Evolutionary conservation across 2,329 filamentous ascomycete genomes (phyloP), one percentile per base, ranked within the genome.

Genomic region (Fusarium azukiicola): DNA sequence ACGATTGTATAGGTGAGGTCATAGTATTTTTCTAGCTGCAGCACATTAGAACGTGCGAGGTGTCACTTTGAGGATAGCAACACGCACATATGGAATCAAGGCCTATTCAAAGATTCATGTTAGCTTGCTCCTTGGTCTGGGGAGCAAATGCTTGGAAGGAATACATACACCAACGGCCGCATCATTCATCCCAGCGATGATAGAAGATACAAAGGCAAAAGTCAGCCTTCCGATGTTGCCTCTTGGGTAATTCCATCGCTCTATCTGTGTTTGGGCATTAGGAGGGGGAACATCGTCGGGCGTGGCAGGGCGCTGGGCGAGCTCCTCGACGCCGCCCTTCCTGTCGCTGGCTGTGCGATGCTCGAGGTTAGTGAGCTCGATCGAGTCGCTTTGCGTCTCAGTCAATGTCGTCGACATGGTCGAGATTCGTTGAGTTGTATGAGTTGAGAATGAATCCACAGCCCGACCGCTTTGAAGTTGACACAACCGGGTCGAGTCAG

Each of bases 171-270:
- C 93, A 69, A 92, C 91, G 21, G 92, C 90, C 6, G 91, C 93
- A 84, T 95, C 94, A 75, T 94, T 95, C 85, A 93, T 90, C 0
- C 94, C 94, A 75, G 93, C 91, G 56, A 94, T 88, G 5, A 93
- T 87, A 74, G 95, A 94, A 0, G 91, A 90, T 82, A 92, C 88
- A 80, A 94, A 94, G 0, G 92, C 90, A 49, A 88, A 88, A 0
- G 52, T 82, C 2, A 88, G 75, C 38, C 83, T 84, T 3, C 74
- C 73, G 2, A 86, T 52, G 23, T 88, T 88, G 3, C 82, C 83
- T 12, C 70, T 82, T 0, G 87, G 87, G 23, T 83, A 78, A 72
- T 88, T 88, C 87, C 87, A 88, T 74, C 85, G 72, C 73, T 88
- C 85, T 0, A 77, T 73, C 23, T 84, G 72, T 4, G 56, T 40